These are phyloP conservation scores for Suillus americanus DNA, from an alignment of 768 basidiomycete genomes.

Conservation along the genomic window DNA sequence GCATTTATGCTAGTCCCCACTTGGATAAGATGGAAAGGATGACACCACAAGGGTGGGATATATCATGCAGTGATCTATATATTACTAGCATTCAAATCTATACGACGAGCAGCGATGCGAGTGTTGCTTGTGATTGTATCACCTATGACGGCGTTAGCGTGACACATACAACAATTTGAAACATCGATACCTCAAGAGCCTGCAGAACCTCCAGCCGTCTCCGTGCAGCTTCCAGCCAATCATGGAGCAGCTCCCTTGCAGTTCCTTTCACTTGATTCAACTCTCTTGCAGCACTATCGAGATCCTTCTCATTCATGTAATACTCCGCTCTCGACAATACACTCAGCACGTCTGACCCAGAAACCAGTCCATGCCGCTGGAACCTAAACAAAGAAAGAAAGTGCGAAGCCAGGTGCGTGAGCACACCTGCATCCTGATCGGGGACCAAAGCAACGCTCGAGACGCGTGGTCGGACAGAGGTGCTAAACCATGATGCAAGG, in stretches of 20 bases:
- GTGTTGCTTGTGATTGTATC: conserved; percentile 80
- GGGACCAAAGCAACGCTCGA: conserved; percentile 91
- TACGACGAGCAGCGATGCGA: conserved; percentile 75
- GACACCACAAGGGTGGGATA: conserved; percentile 16
- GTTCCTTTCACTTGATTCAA: conserved; percentile 88
- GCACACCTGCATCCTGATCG: conserved; percentile 82
- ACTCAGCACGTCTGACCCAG: conserved; percentile 83
- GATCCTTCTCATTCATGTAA: conserved; percentile 87
- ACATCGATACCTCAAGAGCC: conserved; percentile 69
- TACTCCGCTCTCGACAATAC: conserved; percentile 88
- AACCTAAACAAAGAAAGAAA: conserved; percentile 76
- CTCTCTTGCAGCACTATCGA: conserved; percentile 81
- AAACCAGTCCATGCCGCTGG: conserved; percentile 65
- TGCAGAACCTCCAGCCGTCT: conserved; percentile 88
- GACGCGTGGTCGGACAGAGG: conserved; percentile 80
- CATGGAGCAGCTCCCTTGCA: conserved; percentile 67
- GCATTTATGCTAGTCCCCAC: neutral
- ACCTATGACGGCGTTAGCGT: conserved; percentile 47
- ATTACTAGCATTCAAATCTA: conserved; percentile 35
- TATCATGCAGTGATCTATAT: conserved; percentile 18
- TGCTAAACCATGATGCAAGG: conserved; percentile 88
- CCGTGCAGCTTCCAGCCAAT: conserved; percentile 92
- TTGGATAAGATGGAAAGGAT: conserved; percentile 8
- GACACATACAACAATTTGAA: neutral
- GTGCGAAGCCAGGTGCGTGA: conserved; percentile 84